Evolutionary conservation across 176 grass and related monocot genomes (phyloP).

Genomic region (Lolium perenne): DNA sequence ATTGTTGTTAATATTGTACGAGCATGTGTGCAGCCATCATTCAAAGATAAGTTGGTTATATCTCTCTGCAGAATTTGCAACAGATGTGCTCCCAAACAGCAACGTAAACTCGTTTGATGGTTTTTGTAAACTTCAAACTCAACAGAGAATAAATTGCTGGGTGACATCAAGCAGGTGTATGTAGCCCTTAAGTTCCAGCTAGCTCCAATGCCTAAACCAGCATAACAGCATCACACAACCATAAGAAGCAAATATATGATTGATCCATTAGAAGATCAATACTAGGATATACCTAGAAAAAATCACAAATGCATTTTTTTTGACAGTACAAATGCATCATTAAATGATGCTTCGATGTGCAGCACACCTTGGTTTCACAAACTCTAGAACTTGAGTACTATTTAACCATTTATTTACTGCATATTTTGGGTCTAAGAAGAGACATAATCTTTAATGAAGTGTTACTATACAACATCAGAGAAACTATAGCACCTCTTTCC

Average conservation of each 20-base stretch:
- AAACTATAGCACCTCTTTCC: constrained; percentile 12
- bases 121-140: constrained; percentile 30
- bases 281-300: not conserved
- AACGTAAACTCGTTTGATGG: not conserved
- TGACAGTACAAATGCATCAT: not conserved
- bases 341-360: not conserved
- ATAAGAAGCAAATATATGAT: not conserved
- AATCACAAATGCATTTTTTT: no score
- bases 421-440: not conserved
- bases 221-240: constrained; percentile 13
- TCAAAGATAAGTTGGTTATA: constrained; percentile 11
- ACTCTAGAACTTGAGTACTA: constrained; percentile 6
- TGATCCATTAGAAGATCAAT: not conserved
- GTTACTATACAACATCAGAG: constrained; percentile 42
- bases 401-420: not conserved
- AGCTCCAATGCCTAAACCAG: constrained; percentile 18
- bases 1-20: constrained; percentile 2
- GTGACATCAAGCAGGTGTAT: constrained; percentile 21
- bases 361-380: not conserved
- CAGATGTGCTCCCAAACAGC: not conserved
- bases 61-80: constrained; percentile 16
- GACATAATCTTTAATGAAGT: constrained; percentile 2
- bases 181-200: constrained; percentile 25
- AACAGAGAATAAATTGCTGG: constrained; percentile 7
- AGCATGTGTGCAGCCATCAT: not conserved